Evolutionary conservation across 495 filamentous ascomycete genomes (phyloP).

Genomic region (Aspergillus carlsbadensis): DNA sequence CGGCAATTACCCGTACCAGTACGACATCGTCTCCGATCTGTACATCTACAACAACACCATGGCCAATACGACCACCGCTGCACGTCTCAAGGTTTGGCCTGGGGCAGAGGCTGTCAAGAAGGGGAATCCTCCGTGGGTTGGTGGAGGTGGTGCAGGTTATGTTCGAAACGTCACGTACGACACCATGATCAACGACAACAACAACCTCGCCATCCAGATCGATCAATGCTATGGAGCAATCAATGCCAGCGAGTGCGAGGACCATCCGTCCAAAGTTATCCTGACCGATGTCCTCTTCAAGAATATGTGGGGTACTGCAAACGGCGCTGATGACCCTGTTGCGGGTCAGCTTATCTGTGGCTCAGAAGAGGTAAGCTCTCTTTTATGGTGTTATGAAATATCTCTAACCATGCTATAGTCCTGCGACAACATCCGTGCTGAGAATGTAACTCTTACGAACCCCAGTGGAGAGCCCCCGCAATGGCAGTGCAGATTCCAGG

Average conservation of each 20-base stretch:
- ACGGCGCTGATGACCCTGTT: constrained; percentile 6
- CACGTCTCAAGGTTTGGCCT: constrained; percentile 16
- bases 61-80: constrained; percentile 2
- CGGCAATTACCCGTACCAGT: constrained; percentile 5
- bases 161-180: constrained; percentile 17
- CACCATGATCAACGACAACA: constrained; percentile 7
- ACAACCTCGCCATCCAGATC: constrained; percentile 1
- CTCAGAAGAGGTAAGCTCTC: constrained; percentile 4
- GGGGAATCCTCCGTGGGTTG: neutral
- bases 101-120: neutral
- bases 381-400: neutral
- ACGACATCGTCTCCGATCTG: constrained; percentile 7
- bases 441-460: constrained; percentile 8
- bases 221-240: constrained; percentile 8
- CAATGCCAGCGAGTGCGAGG: constrained; percentile 10
- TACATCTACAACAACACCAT: constrained; percentile 15
- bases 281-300: constrained; percentile 10
- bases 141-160: constrained; percentile 1
- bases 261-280: constrained; percentile 7
- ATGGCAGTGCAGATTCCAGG: neutral
- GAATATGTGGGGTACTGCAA: constrained; percentile 8
- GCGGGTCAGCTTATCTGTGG: constrained; percentile 9
- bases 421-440: constrained; percentile 7
- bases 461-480: constrained; percentile 6
- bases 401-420: neutral